Base-by-base conservation (phyloP, 805 yeast species). In the Ogataea siamensis region DNA sequence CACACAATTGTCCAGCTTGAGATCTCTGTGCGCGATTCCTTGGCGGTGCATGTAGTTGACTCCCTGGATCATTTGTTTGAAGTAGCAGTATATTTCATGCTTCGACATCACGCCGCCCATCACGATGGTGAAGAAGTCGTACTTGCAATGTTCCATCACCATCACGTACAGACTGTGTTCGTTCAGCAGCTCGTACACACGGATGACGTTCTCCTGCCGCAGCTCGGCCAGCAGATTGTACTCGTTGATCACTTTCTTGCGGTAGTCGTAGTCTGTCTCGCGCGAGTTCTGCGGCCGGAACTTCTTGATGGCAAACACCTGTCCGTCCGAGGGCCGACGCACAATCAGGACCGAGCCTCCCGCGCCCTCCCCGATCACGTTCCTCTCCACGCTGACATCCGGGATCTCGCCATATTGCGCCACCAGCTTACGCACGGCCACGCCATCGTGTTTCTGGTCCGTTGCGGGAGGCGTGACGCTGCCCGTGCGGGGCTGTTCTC, bases 1-100 rank as follows among this genome's bases (percentile, higher is more conserved):
- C 29, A 89, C 96, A 60, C 97, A 89, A 60, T 91, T 91, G 61
- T 91, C 99, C 22, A 91, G 69, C 59, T 91, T 91, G 48, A 91
- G 70, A 57, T 91, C 99, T 21, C 98, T 74, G 62, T 91, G 98
- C 0, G 97, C 95, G 28, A 91, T 70, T 1, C 97, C 96, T 68
- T 80, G 73, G 4, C 67, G 60, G 53, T 91, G 99, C 44, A 91
- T 60, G 62, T 84, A 87, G 4, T 64, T 55, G 5, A 87, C 87
- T 18, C 96, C 98, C 38, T 70, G 62, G 21, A 80, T 64, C 46
- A 91, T 76, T 62, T 91, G 98, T 53, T 75, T 81, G 59, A 88
- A 85, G 55, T 87, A 87, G 59, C 97, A 88, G 35, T 70, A 73
- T 4, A 83, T 70, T 60, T 89, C 96, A 18, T 71, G 67, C 23